phyloP scores from a whole-genome alignment of 2,329 filamentous ascomycete genomes.

The Aureobasidium sp. region DNA sequence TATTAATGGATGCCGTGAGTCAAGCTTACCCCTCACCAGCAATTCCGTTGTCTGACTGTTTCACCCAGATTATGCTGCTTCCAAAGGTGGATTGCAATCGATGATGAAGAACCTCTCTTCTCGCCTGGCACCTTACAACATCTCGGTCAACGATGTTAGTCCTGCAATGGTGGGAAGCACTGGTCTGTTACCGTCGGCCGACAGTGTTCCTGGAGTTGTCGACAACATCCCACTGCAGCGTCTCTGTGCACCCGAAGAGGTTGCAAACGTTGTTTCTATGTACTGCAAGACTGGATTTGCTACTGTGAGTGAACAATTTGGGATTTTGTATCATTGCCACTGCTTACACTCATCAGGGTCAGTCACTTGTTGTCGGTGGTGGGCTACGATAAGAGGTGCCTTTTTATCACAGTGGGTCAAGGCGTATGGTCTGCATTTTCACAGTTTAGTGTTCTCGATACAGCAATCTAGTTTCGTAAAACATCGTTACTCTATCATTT shows the following conservation, averaged over 20 bases:
- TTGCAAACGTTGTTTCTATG: conserved; percentile 56
- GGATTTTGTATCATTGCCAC: background rate
- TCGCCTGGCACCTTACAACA: conserved; percentile 52
- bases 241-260: conserved; percentile 52
- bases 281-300: conserved; percentile 50
- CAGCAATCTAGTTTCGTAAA: background rate
- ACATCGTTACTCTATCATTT: background rate
- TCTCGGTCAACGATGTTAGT: conserved; percentile 62
- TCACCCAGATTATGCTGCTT: conserved; percentile 22
- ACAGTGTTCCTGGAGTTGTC: conserved; percentile 47
- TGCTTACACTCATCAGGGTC: background rate
- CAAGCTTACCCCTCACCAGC: too few species aligned
- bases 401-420: background rate
- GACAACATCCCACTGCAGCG: conserved; percentile 54
- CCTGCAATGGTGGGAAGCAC: conserved; percentile 58
- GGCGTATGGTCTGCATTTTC: background rate
- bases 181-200: conserved; percentile 52
- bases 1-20: conserved; percentile 52
- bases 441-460: background rate
- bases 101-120: conserved; percentile 60
- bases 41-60: background rate
- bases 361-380: conserved; percentile 2
- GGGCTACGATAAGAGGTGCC: background rate
- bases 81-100: conserved; percentile 45
- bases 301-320: background rate